phyloP scores from a whole-genome alignment of 768 basidiomycete genomes.

The Hirschioporus abietinus region DNA sequence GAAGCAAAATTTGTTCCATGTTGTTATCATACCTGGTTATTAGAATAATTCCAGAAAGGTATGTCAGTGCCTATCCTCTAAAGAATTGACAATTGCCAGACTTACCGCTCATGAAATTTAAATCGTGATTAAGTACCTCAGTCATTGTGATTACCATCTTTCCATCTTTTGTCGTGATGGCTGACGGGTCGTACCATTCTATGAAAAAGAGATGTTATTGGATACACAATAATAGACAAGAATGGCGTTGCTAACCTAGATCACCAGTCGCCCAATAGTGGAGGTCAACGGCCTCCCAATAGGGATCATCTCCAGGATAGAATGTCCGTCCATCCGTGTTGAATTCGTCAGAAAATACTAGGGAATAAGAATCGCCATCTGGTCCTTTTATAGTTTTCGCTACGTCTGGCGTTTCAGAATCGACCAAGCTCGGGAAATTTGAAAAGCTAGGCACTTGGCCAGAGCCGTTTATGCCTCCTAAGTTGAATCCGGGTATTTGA shows the following conservation, averaged over 20 bases:
- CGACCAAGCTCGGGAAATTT: slow-evolving; percentile 39
- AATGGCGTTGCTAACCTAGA: not conserved
- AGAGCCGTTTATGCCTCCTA: slow-evolving; percentile 80
- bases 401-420: not conserved
- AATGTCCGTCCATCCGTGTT: slow-evolving; percentile 33
- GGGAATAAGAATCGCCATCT: slow-evolving; percentile 5
- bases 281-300: slow-evolving; percentile 43
- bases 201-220: slow-evolving; percentile 22
- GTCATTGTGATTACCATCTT: slow-evolving; percentile 46
- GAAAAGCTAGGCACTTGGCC: slow-evolving; percentile 83
- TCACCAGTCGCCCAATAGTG: slow-evolving; percentile 30
- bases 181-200: slow-evolving; percentile 55
- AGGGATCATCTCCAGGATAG: slow-evolving; percentile 47
- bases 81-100: not conserved
- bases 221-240: not conserved
- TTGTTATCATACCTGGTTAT: slow-evolving; percentile 20
- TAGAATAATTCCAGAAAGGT: not conserved
- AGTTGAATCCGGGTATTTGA: slow-evolving; percentile 57
- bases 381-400: not conserved
- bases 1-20: slow-evolving; percentile 41
- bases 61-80: not conserved
- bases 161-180: slow-evolving; percentile 46
- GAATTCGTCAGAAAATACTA: slow-evolving; percentile 39
- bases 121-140: slow-evolving; percentile 37
- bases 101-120: slow-evolving; percentile 37